These are phyloP conservation scores for Meyerozyma elateridarum DNA, from an alignment of 1,139 yeast species.

Conservation along the genomic window DNA sequence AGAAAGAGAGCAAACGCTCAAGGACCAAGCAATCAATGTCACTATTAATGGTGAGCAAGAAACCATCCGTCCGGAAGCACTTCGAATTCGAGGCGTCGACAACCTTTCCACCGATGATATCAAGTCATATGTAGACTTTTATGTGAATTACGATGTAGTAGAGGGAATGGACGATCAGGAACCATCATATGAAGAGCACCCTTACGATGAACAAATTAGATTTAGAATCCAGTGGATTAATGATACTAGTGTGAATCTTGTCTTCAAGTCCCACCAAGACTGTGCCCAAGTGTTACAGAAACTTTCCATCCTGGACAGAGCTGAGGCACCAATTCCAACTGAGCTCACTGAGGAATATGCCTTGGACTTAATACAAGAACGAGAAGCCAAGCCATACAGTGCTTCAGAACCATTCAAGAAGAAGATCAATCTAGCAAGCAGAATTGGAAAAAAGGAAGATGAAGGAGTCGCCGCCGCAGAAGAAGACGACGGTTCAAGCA, in stretches of 20 bases:
- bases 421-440: conserved; percentile 24
- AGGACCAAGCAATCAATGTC: conserved; percentile 34
- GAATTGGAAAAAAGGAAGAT: conserved; percentile 22
- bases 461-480: conserved; percentile 19
- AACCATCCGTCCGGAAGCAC: conserved; percentile 43
- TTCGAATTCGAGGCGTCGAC: conserved; percentile 62
- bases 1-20: conserved; percentile 25
- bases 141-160: conserved; percentile 32
- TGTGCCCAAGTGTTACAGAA: conserved; percentile 36
- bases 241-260: conserved; percentile 54
- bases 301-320: conserved; percentile 22
- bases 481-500: conserved; percentile 39
- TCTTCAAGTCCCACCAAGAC: conserved; percentile 43
- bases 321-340: conserved; percentile 7
- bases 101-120: conserved; percentile 62
- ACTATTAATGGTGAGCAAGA: conserved; percentile 27
- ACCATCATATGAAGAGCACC: conserved; percentile 21
- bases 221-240: conserved; percentile 68
- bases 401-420: conserved; percentile 36
- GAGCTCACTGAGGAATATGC: conserved; percentile 18
- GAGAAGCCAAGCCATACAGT: conserved; percentile 34
- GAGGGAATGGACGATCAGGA: conserved; percentile 12
- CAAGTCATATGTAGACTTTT: conserved; percentile 48
- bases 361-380: conserved; percentile 25
- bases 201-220: conserved; percentile 24